Percentiles rank a stretch among this genome's conserved stretches.
Conservation (phyloP, 306 rosid species). For the Prunus mongolica region DNA sequence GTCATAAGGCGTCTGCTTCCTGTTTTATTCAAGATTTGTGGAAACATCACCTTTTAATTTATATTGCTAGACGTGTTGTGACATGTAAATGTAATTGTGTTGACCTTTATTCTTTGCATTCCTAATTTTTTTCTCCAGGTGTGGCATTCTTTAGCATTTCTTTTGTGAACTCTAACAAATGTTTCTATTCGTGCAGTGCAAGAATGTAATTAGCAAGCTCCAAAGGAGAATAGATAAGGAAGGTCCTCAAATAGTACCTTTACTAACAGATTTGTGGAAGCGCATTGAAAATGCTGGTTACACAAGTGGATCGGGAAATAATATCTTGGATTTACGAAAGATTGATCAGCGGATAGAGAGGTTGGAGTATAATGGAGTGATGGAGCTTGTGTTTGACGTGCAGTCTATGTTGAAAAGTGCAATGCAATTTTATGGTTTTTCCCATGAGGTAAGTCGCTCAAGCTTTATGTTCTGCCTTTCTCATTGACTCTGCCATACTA, state of each 20-base stretch:
- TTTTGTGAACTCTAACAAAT: slow-evolving; percentile 20
- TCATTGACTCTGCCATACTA: background rate
- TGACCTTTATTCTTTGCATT: slow-evolving; percentile 7
- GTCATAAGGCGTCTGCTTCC: slow-evolving; percentile 5
- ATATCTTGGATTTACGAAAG: slow-evolving; percentile 66
- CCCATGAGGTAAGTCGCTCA: slow-evolving; percentile 68
- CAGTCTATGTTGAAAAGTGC: slow-evolving; percentile 86
- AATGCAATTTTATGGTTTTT: slow-evolving; percentile 72
- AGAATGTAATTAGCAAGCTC: slow-evolving; percentile 82
- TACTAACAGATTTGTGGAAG: slow-evolving; percentile 91
- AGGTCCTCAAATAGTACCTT: slow-evolving; percentile 85
- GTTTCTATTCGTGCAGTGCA: slow-evolving; percentile 60
- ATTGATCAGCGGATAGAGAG: slow-evolving; percentile 84
- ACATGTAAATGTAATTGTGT: background rate
- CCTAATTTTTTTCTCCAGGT: slow-evolving; percentile 4
- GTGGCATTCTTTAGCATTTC: background rate
- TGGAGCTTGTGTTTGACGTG: slow-evolving; percentile 87
- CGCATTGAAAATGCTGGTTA: slow-evolving; percentile 63
- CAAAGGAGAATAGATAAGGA: slow-evolving; percentile 86
- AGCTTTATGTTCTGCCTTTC: slow-evolving; percentile 1
- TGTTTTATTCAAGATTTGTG: background rate
- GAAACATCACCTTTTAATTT: background rate
- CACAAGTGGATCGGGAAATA: slow-evolving; percentile 55
- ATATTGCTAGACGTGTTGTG: background rate
- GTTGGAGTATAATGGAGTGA: slow-evolving; percentile 74